Evolutionary conservation across 2,329 filamentous ascomycete genomes (phyloP), one percentile per base, ranked within the genome.

Genomic region (Alternaria arbusti): DNA sequence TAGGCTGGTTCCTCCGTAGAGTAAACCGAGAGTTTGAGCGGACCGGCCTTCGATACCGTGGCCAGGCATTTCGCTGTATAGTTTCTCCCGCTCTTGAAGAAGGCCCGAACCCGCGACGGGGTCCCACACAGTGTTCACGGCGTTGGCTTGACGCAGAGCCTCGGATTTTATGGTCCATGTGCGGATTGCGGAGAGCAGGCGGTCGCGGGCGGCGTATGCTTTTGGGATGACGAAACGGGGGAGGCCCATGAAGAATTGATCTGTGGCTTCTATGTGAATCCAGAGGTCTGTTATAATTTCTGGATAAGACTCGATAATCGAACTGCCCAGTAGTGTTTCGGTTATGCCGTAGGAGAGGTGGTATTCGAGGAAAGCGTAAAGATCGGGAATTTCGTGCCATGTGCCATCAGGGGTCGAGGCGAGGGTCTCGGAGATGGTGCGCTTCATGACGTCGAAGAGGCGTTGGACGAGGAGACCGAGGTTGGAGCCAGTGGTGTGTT

Each of bases 1-100:
- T 2, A 72, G 43, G 32, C 66, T 66, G 7, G 67, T 72, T 20
- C 63, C 60, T 1, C 47, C 68, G 43, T 69, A 72, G 9, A 72
- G 44, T 1, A 72, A 26, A 1, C 62, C 68, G 6, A 72, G 62
- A 1, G 61, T 65, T 36, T 72, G 68, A 7, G 70, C 47, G 6
- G 64, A 66, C 5, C 70, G 44, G 1, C 44, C 70, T 1, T 70
- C 57, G 2, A 56, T 47, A 5, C 57, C 63, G 20, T 68, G 67
- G 17, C 63, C 68, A 1, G 66, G 61, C 20, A 67, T 56, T 11
- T 64, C 20, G 4, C 60, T 20, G 26, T 69, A 72, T 5, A 70
- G 51, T 17, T 59, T 11, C 22, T 72, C 64, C 11, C 70, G 65
- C 4, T 71, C 65, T 56, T 72, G 70, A 7, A 70, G 51, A 0